phyloP scores from a whole-genome alignment of 1,284 basidiomycete genomes.

The Apiotrichum gracile region DNA sequence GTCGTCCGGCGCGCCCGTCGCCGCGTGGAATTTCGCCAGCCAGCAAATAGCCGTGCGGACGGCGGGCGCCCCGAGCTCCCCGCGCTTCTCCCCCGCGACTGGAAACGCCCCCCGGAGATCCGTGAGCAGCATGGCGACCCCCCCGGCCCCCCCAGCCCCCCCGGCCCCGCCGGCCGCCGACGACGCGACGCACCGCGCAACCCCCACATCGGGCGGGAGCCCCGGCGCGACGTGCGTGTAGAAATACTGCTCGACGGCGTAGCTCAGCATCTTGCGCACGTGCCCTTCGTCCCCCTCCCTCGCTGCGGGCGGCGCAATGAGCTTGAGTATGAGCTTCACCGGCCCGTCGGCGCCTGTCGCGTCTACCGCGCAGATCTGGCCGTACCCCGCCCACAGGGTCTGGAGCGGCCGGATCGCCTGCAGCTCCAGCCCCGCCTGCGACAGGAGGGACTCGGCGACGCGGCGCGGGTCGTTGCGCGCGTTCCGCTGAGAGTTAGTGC shows the following conservation, averaged over 20 bases:
- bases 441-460: slow-evolving; percentile 2
- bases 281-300: slow-evolving; percentile 5
- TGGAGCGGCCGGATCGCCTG: slow-evolving; percentile 3
- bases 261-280: slow-evolving; percentile 18
- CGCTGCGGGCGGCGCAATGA: slow-evolving; percentile 5
- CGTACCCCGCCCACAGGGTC: slow-evolving; percentile 19
- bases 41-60: slow-evolving; percentile 5
- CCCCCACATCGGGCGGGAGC: neutral
- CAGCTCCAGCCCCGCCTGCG: neutral
- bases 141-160: neutral
- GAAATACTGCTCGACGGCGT: slow-evolving; percentile 17
- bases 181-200: slow-evolving; percentile 6
- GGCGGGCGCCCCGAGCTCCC: neutral
- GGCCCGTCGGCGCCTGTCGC: neutral
- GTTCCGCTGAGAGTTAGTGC: too few species aligned
- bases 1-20: neutral
- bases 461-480: neutral
- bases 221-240: slow-evolving; percentile 5
- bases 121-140: slow-evolving; percentile 2
- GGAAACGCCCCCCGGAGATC: slow-evolving; percentile 7
- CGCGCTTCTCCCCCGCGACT: slow-evolving; percentile 9
- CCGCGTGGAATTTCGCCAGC: slow-evolving; percentile 9
- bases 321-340: slow-evolving; percentile 9
- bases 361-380: slow-evolving; percentile 8
- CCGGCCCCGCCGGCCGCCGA: neutral